Conservation (phyloP, 495 filamentous ascomycete genomes). For the Lophium mytilinum region DNA sequence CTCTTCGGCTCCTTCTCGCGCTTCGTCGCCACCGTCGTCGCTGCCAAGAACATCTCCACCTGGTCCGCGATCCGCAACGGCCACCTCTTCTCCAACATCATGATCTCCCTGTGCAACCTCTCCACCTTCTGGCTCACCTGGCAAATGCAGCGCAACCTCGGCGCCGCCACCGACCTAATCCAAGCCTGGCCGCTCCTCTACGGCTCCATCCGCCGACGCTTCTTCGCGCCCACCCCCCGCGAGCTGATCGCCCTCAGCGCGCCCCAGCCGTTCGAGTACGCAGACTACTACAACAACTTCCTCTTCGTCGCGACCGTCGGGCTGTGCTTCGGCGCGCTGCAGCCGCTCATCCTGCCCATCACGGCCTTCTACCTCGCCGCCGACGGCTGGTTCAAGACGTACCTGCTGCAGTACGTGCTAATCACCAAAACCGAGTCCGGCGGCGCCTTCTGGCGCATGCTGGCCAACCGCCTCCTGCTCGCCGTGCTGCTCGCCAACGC, state of each 20-base stretch:
- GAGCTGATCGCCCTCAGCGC: conserved; percentile 89
- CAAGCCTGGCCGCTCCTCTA: conserved; percentile 71
- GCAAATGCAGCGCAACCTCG: conserved; percentile 82
- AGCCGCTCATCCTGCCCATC: conserved; percentile 79
- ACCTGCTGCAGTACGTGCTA: conserved; percentile 85
- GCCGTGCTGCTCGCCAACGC: conserved; percentile 69
- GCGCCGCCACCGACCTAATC: conserved; percentile 76
- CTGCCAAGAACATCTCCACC: conserved; percentile 41
- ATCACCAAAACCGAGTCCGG: conserved; percentile 92
- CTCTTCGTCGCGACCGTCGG: conserved; percentile 84
- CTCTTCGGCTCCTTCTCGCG: conserved; percentile 75
- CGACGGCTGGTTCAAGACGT: conserved; percentile 87
- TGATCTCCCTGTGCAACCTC: conserved; percentile 64
- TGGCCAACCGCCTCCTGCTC: conserved; percentile 87
- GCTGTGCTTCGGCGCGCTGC: conserved; percentile 73
- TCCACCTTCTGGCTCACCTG: conserved; percentile 91
- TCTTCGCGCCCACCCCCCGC: conserved; percentile 62
- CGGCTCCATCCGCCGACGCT: conserved; percentile 39
- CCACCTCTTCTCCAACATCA: conserved; percentile 51
- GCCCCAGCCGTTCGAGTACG: conserved; percentile 84
- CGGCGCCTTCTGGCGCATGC: conserved; percentile 76
- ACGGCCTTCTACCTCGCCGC: conserved; percentile 85
- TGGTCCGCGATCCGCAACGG: conserved; percentile 61
- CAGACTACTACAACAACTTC: conserved; percentile 92
- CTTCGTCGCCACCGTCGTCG: conserved; percentile 57